These are phyloP conservation scores for Yamadazyma philogaea DNA, from an alignment of 805 yeast genomes.

Conservation along the genomic window DNA sequence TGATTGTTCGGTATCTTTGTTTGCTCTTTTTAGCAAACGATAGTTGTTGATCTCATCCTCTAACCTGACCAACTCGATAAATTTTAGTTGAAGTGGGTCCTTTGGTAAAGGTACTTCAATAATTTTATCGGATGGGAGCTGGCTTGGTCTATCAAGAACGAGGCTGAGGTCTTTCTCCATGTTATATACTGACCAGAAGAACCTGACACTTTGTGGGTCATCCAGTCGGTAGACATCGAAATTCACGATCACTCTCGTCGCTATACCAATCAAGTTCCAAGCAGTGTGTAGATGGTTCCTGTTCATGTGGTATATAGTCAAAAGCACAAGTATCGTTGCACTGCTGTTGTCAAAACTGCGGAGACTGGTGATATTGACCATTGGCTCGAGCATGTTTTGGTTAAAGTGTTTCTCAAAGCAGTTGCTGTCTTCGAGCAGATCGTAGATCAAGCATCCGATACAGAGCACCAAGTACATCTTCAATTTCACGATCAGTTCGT, in stretches of 20 bases:
- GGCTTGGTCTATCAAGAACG: constrained; percentile 33
- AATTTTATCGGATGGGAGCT: constrained; percentile 21
- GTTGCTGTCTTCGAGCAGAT: constrained; percentile 21
- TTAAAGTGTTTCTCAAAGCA: constrained; percentile 29
- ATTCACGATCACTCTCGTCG: constrained; percentile 25
- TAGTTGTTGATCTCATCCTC: constrained; percentile 23
- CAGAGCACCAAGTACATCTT: constrained; percentile 38
- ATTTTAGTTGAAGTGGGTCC: constrained; percentile 18
- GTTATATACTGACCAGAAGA: constrained; percentile 38
- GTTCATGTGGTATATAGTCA: constrained; percentile 30
- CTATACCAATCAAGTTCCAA: constrained; percentile 36
- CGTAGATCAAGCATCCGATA: constrained; percentile 38
- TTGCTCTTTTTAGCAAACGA: constrained; percentile 1
- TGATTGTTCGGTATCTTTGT: background rate
- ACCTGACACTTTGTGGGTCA: constrained; percentile 12
- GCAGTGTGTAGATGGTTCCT: constrained; percentile 25
- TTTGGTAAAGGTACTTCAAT: background rate
- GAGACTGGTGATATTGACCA: constrained; percentile 33
- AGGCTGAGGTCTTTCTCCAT: constrained; percentile 39
- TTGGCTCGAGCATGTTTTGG: constrained; percentile 29
- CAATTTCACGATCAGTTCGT: constrained; percentile 35
- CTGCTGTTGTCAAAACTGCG: constrained; percentile 24
- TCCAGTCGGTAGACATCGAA: constrained; percentile 20
- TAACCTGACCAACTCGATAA: constrained; percentile 20
- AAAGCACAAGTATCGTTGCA: constrained; percentile 29